Percentiles rank a stretch among this genome's conserved stretches.
Conservation (phyloP, 202 grass and related monocot genomes). For the Tripidium arundinaceum region DNA sequence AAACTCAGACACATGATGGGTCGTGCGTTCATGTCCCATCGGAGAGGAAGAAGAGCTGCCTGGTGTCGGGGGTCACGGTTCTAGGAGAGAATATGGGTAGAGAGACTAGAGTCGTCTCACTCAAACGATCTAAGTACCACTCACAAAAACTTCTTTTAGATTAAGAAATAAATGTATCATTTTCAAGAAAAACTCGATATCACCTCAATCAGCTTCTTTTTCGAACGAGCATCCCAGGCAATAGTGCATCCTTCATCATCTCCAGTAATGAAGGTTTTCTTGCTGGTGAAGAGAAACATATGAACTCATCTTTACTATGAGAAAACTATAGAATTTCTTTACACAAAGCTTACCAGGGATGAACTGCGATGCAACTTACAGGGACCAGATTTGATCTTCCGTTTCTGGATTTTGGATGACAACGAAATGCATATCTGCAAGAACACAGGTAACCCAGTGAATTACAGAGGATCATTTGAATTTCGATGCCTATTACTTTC, state of each 20-base stretch:
- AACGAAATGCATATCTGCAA: conserved; percentile 66
- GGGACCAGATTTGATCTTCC: conserved; percentile 50
- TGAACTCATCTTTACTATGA: conserved; percentile 3
- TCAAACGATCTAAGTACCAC: not conserved
- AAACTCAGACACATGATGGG: no score
- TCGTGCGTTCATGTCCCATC: no score
- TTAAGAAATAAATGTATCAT: conserved; percentile 5
- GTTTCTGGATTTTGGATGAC: conserved; percentile 65
- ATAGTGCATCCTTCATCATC: conserved; percentile 66
- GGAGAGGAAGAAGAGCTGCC: no score
- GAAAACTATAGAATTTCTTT: conserved; percentile 22
- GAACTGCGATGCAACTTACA: conserved; percentile 51
- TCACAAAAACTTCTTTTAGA: conserved; percentile 36
- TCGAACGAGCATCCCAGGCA: conserved; percentile 48
- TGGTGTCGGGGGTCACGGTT: no score
- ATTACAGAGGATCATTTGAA: not conserved
- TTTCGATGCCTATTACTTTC: not conserved
- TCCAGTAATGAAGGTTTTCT: conserved; percentile 60
- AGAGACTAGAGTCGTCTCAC: not conserved
- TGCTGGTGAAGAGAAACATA: conserved; percentile 37
- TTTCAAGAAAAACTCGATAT: conserved; percentile 2
- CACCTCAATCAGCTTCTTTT: conserved; percentile 73
- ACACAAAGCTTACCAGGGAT: conserved; percentile 52
- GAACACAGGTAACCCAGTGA: conserved; percentile 15
- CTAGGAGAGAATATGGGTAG: not conserved